Percentiles rank a stretch among this genome's conserved stretches.
Evolutionary conservation across 768 basidiomycete species (phyloP).

Genomic region (Solioccasus polychromus): DNA sequence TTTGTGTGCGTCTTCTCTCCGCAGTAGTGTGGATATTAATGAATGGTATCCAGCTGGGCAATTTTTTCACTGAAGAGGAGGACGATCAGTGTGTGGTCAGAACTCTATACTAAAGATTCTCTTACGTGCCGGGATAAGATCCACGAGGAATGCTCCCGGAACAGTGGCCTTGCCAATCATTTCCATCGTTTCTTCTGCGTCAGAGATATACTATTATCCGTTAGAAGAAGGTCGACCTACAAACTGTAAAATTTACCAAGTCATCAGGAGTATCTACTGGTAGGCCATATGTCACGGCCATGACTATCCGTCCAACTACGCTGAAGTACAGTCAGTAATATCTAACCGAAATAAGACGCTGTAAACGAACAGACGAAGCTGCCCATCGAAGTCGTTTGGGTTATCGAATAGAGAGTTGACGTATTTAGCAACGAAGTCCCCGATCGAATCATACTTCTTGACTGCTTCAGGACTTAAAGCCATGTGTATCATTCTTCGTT

Average conservation of each 20-base stretch:
- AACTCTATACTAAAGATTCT: neutral
- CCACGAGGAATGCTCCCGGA: constrained; percentile 30
- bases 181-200: constrained; percentile 26
- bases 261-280: constrained; percentile 19
- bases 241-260: constrained; percentile 15
- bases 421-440: constrained; percentile 26
- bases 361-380: constrained; percentile 21
- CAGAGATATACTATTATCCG: constrained; percentile 26
- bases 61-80: constrained; percentile 21
- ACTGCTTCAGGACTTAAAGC: constrained; percentile 30
- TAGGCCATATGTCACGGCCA: constrained; percentile 27
- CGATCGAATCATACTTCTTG: constrained; percentile 30
- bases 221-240: too few relatives aligned
- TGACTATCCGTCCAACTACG: constrained; percentile 15
- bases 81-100: neutral
- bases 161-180: constrained; percentile 21
- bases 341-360: neutral
- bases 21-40: constrained; percentile 11
- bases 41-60: constrained; percentile 25
- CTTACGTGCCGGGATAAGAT: constrained; percentile 28
- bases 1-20: constrained; percentile 1
- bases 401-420: constrained; percentile 8
- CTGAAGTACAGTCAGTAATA: neutral
- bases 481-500: constrained; percentile 28
- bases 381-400: constrained; percentile 18